Conservation (phyloP, 2,329 filamentous ascomycete genomes). For the Thielaviopsis euricoi region DNA sequence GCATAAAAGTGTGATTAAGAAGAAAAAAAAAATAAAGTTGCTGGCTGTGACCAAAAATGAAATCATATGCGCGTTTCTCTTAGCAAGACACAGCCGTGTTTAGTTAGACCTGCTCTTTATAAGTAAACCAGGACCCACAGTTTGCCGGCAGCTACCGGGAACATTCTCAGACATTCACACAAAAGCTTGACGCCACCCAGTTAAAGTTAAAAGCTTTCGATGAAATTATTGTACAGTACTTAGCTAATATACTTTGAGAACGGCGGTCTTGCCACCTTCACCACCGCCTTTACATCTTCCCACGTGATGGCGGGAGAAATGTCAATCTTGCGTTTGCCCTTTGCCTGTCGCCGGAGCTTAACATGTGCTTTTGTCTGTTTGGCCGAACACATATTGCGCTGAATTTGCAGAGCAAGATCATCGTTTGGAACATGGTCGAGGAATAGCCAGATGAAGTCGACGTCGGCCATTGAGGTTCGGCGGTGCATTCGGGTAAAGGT, state of each 20-base stretch:
- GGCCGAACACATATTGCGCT: slow-evolving; percentile 8
- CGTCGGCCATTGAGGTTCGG: slow-evolving; percentile 6
- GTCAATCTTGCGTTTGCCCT: slow-evolving; percentile 8
- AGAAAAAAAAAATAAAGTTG: neutral
- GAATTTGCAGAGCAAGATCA: slow-evolving; percentile 8
- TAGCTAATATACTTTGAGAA: slow-evolving; percentile 5
- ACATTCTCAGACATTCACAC: neutral
- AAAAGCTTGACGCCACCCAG: neutral
- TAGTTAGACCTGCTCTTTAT: neutral
- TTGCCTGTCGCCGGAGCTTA: slow-evolving; percentile 3
- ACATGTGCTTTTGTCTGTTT: slow-evolving; percentile 3
- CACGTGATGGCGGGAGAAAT: slow-evolving; percentile 6
- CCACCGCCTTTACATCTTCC: slow-evolving; percentile 8
- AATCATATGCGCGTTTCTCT: neutral
- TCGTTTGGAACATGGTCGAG: slow-evolving; percentile 10
- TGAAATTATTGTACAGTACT: neutral
- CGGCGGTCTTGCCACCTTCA: slow-evolving; percentile 6
- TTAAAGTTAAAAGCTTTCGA: neutral
- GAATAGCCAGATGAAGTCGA: slow-evolving; percentile 11
- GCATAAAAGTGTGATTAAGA: neutral
- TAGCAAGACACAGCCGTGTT: too few relatives aligned
- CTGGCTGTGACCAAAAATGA: neutral
- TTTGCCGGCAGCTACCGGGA: neutral
- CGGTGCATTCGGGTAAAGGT: slow-evolving; percentile 8
- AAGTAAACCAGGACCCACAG: neutral